Percentiles rank a stretch among this genome's conserved stretches.
Evolutionary conservation across 495 filamentous ascomycete species (phyloP).

Genomic region (Xylaria acuta): DNA sequence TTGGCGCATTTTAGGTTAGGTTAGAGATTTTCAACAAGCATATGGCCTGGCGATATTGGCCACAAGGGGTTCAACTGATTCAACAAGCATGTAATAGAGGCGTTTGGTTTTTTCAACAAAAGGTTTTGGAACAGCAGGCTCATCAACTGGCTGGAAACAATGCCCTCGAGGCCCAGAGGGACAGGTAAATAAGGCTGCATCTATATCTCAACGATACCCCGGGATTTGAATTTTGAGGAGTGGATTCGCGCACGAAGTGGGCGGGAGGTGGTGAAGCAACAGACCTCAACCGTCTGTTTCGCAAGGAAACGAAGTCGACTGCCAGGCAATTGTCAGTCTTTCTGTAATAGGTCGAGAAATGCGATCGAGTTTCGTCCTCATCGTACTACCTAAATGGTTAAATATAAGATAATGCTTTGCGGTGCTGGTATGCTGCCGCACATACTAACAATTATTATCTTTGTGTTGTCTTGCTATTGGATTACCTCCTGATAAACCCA

Average conservation of each 20-base stretch:
- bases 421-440: constrained; percentile 4
- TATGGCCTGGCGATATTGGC: constrained; percentile 31
- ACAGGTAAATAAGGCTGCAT: constrained; percentile 38
- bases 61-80: constrained; percentile 39
- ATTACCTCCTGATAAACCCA: not conserved
- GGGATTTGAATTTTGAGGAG: constrained; percentile 22
- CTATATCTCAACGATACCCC: constrained; percentile 34
- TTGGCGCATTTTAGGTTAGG: constrained; percentile 35
- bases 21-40: constrained; percentile 46
- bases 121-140: constrained; percentile 36
- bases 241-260: constrained; percentile 4
- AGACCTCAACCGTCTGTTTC: constrained; percentile 31
- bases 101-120: constrained; percentile 46
- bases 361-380: not conserved
- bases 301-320: constrained; percentile 28
- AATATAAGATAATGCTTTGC: constrained; percentile 13
- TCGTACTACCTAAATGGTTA: not conserved
- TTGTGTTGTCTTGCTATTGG: not conserved
- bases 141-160: constrained; percentile 33
- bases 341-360: constrained; percentile 3
- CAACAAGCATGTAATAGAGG: constrained; percentile 44
- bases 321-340: not conserved
- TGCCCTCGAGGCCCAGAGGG: constrained; percentile 27
- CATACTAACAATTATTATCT: not conserved
- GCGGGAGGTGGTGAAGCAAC: constrained; percentile 7